These are phyloP conservation scores for Fusarium udum DNA, from an alignment of 2,329 filamentous ascomycete genomes.

Conservation along the genomic window DNA sequence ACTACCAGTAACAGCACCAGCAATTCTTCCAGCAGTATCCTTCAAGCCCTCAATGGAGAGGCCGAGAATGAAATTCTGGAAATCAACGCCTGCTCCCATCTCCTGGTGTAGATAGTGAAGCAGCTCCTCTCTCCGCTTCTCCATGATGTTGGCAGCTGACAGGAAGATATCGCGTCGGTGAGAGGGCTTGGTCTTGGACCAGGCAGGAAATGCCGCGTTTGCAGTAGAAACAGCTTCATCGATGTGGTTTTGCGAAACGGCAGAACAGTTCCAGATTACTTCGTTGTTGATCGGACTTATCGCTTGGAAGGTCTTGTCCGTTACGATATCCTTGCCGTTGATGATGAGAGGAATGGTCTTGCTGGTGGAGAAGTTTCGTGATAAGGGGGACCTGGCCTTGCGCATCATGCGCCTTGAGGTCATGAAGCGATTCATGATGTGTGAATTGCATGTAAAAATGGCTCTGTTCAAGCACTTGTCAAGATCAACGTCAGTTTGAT, in stretches of 20 bases:
- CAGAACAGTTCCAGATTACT: constrained; percentile 15
- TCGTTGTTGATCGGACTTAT: constrained; percentile 13
- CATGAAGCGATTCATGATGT: background rate
- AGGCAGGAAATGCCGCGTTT: constrained; percentile 1
- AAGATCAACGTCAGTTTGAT: background rate
- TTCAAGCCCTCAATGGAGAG: constrained; percentile 45
- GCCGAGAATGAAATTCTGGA: constrained; percentile 44
- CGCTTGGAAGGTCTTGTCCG: constrained; percentile 2
- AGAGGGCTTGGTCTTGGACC: constrained; percentile 15
- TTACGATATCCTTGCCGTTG: constrained; percentile 13
- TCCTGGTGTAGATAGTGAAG: constrained; percentile 12
- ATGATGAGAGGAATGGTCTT: constrained; percentile 15
- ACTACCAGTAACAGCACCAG: constrained; percentile 38
- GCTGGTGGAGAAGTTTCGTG: background rate
- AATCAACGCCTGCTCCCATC: constrained; percentile 14
- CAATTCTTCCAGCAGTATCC: constrained; percentile 50
- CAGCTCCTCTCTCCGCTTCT: background rate
- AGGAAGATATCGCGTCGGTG: constrained; percentile 17
- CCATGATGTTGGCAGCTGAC: constrained; percentile 8
- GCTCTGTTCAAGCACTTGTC: background rate
- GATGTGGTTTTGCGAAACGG: background rate
- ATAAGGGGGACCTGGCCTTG: background rate
- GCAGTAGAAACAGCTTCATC: constrained; percentile 3
- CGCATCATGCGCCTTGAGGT: background rate
- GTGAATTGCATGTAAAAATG: background rate